These are phyloP conservation scores for Petrea volubilis DNA, from an alignment of 257 asterid genomes.

Conservation along the genomic window DNA sequence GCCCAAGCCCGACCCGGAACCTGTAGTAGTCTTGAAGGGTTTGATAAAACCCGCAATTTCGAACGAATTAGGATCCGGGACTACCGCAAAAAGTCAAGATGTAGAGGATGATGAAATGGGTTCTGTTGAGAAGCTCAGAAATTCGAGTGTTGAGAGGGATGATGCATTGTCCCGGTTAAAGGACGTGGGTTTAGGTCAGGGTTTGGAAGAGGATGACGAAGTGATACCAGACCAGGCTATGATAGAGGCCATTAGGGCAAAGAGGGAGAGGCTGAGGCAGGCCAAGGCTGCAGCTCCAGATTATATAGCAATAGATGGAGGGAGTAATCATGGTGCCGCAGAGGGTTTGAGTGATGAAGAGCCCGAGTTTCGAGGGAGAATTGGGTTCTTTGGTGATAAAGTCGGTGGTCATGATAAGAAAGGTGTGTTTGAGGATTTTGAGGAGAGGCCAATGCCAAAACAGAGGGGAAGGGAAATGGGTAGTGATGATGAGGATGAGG, in stretches of 20 bases:
- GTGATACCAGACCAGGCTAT: slow-evolving; percentile 68
- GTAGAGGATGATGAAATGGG: slow-evolving; percentile 34
- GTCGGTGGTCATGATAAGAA: slow-evolving; percentile 51
- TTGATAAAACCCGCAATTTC: slow-evolving; percentile 56
- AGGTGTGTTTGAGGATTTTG: slow-evolving; percentile 90
- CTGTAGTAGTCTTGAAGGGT: slow-evolving; percentile 75
- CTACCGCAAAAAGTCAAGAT: slow-evolving; percentile 26
- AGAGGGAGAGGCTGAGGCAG: slow-evolving; percentile 88
- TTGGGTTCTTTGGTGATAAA: slow-evolving; percentile 82
- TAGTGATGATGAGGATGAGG: slow-evolving; percentile 74
- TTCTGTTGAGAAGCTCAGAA: slow-evolving; percentile 27
- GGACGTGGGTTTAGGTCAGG: slow-evolving; percentile 46
- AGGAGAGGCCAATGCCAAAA: slow-evolving; percentile 50
- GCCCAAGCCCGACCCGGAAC: slow-evolving; percentile 50
- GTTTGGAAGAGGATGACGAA: slow-evolving; percentile 41
- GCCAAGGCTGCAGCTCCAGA: slow-evolving; percentile 83
- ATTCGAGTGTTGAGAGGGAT: slow-evolving; percentile 35
- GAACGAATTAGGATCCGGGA: slow-evolving; percentile 28
- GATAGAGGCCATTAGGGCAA: slow-evolving; percentile 78
- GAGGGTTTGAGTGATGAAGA: slow-evolving; percentile 99
- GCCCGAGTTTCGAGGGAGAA: slow-evolving; percentile 83
- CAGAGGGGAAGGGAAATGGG: slow-evolving; percentile 42
- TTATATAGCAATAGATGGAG: slow-evolving; percentile 83
- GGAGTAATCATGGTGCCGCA: slow-evolving; percentile 95
- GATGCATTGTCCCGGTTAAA: slow-evolving; percentile 41